A percentile compares a stretch with the other conserved stretches of the same genome.
phyloP scores from a whole-genome alignment of 1,284 basidiomycete genomes.

The Schizophyllum commune region DNA sequence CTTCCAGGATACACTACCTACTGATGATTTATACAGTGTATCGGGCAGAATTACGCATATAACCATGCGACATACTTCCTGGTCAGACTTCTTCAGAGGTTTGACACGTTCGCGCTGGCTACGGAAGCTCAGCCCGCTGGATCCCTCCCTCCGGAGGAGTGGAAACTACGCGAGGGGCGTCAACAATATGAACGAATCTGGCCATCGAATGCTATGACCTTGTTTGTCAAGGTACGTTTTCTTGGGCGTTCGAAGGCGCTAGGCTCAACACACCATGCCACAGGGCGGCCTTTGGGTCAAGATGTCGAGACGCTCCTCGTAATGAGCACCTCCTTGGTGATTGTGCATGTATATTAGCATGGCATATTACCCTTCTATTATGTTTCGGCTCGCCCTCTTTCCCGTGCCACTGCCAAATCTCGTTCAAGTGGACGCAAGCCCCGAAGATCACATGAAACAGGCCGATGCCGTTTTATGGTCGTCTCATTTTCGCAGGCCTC shows the following conservation, averaged over 20 bases:
- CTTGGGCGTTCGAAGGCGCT: too few relatives aligned
- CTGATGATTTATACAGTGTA: slow-evolving; percentile 34
- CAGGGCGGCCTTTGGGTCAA: neutral
- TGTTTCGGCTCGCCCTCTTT: too few relatives aligned
- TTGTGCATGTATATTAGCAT: too few relatives aligned
- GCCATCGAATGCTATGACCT: slow-evolving; percentile 51
- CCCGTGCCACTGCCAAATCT: too few relatives aligned
- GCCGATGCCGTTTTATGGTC: too few relatives aligned
- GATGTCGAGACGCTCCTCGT: too few relatives aligned
- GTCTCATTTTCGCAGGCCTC: too few relatives aligned
- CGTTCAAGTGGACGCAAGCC: too few relatives aligned
- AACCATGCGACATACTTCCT: slow-evolving; percentile 68
- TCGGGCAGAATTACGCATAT: slow-evolving; percentile 68
- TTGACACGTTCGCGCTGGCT: slow-evolving; percentile 50
- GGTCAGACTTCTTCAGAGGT: slow-evolving; percentile 55
- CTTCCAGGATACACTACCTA: neutral
- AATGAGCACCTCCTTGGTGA: too few relatives aligned
- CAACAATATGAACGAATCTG: slow-evolving; percentile 49
- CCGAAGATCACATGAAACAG: too few relatives aligned
- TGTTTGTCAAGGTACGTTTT: slow-evolving; percentile 49
- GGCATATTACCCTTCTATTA: too few relatives aligned
- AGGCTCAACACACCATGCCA: too few relatives aligned
- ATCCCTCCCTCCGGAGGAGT: slow-evolving; percentile 50
- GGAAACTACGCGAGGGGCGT: slow-evolving; percentile 45
- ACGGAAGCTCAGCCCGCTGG: slow-evolving; percentile 52